Evolutionary conservation across 148 eudicot genomes (phyloP), one percentile per base, ranked within the genome.

Genomic region (Hydrangea macrophylla): DNA sequence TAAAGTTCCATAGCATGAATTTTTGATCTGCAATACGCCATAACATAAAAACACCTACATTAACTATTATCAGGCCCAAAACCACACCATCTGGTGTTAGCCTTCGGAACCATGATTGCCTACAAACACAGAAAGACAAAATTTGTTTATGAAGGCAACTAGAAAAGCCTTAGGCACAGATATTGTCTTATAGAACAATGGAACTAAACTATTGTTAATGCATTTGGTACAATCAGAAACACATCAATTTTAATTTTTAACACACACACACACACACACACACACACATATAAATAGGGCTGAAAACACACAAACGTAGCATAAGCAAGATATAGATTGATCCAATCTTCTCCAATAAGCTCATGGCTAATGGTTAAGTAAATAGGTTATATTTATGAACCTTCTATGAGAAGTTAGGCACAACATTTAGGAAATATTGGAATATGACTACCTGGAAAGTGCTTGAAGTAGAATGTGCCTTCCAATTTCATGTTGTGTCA

Each of bases 1-100:
- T 92, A 64, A 92, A 92, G 71, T 92, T 81, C 45, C 76, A 72
- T 68, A 28, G 37, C 98, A 92, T 92, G 55, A 90, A 92, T 27
- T 59, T 57, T 37, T 36, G 71, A 65, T 79, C 84, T 13, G 88
- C 75, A 64, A 81, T 58, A 48, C 76, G 76, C 96, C 98, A 92
- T 65, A 92, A 55, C 45, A 90, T 39, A 70, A 84, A 92, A 61
- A 90, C 94, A 67, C 77, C 96, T 50, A 79, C 84, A 81, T 90
- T 92, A 45, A 93, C 75, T 54, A 81, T 9, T 35, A 92, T 82
- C 71, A 92, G 73, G 36, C 96, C 90, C 60, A 81, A 57, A 59
- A 86, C 83, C 40, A 87, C 83, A 9, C 78, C 72, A 81, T 90
- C 90, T 30, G 78, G 17, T 17, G 89, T 74, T 72, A 72, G 74